Conservation (phyloP, 2,329 filamentous ascomycete genomes). For the Colletotrichum chrysophilum region DNA sequence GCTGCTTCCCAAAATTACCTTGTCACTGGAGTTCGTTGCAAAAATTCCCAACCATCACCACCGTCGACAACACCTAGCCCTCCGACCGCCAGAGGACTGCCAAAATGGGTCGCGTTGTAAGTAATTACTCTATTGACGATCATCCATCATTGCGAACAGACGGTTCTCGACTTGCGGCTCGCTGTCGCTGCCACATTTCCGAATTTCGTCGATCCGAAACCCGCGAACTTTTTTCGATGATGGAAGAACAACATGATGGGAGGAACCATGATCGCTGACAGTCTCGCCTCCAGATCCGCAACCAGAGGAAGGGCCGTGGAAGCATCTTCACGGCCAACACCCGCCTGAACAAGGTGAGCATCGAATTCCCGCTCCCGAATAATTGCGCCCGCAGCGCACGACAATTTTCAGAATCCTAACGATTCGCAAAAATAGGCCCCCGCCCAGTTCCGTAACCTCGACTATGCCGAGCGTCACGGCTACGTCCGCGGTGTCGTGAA, state of each 20-base stretch:
- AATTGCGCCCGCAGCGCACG: background rate
- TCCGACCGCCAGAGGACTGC: conserved; percentile 27
- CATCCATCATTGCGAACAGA: background rate
- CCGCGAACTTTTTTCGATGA: conserved; percentile 6
- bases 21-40: background rate
- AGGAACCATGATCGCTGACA: conserved; percentile 14
- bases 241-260: background rate
- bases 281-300: conserved; percentile 56
- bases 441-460: conserved; percentile 93
- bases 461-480: conserved; percentile 96
- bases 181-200: background rate
- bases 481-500: conserved; percentile 98
- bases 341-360: conserved; percentile 90
- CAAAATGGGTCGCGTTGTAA: conserved; percentile 60
- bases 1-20: conserved; percentile 3
- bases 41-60: conserved; percentile 18
- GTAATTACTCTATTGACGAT: conserved; percentile 25
- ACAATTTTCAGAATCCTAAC: conserved; percentile 13
- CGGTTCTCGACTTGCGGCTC: background rate
- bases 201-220: background rate
- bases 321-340: conserved; percentile 76
- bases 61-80: conserved; percentile 23
- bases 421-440: conserved; percentile 31
- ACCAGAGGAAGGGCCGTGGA: conserved; percentile 67
- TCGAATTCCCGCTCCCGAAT: conserved; percentile 49